Evolutionary conservation across 805 yeast genomes (phyloP), one percentile per base, ranked within the genome.

Genomic region (Lachancea sp.): DNA sequence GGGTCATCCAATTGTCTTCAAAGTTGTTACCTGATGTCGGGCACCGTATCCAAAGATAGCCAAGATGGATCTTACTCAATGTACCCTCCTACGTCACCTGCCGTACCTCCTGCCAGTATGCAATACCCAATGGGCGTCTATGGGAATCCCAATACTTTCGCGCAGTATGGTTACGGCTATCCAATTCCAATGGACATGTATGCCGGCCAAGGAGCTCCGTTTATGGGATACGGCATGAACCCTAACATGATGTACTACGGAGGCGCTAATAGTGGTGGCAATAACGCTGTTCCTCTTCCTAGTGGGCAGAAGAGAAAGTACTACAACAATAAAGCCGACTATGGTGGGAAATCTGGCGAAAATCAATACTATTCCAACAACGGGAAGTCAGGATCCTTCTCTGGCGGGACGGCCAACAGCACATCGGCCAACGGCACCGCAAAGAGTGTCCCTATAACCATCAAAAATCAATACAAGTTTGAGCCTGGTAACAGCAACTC

Each of bases 11-110:
- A n/a, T 16, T 20, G 21, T 5, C 9, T 12, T 24, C 20, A 24
- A 11, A 26, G 21, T 18, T 26, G 32, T 5, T 12, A 13, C 6
- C n/a, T 16, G 13, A 42, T 39, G 45, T 34, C 43, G 4, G 23
- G 41, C 35, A 18, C 36, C n/a, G 16, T 22, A 8, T 24, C 42
- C n/a, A 34, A 40, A 17, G 41, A 36, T 26, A 49, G 38, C 24
- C 63, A 59, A 34, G 64, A 59, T 36, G 32, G 36, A 20, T 59
- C 64, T 17, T 57, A 58, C 42, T 58, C 63, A 1, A 59, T 59
- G 64, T 59, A 59, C 42, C 63, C 64, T 18, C 54, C 53, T 25
- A 56, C 61, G 2, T 48, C 60, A 12, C 59, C 61, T 5, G 50
- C 51, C 23, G 59, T 57, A 12, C 51, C 52, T 12, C 38, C 54